Base-by-base conservation (phyloP, 2,329 filamentous ascomycete species). In the Colletotrichum falcatum region DNA sequence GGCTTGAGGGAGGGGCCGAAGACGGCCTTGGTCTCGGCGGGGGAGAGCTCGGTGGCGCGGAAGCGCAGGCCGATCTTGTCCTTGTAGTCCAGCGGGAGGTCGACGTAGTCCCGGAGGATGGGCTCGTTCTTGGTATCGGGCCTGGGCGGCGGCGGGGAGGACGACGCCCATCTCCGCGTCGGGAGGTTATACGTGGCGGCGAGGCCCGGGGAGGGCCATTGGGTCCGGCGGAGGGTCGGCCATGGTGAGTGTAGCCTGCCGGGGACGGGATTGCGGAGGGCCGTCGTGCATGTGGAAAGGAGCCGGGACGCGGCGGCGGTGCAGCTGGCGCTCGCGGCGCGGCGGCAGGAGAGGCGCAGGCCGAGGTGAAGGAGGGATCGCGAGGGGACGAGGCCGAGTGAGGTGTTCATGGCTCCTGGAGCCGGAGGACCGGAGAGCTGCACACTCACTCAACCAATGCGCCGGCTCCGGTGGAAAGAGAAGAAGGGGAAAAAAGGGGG, bases 31-130 rank as follows among this genome's bases (percentile, higher is more conserved):
- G 84, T 81, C 74, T 90, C 86, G 11, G 77, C 76, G 23, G 83
- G 78, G 2, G 81, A 81, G 26, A 91, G 79, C n/a, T 88, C 85
- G 78, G 7, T 77, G 78, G 55, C 85, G 14, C 58, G 79, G 72
- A 91, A 91, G 0, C 81, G 78, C 7, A 92, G 82, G 1, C 90
- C 90, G 1, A 77, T 74, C 56, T 83, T 81, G 76, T 91, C 89
- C 55, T 82, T 81, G 76, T 91, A 91, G 65, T 84, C 81, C 28
- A 80, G 80, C 0, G 89, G 89, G n/a, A 91, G 79, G 61, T 89
- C 82, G 66, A 86, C 83, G 76, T 90, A 91, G 72, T 85, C 79
- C n/a, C 81, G 85, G 69, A 88, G 80, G 61, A 85, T 75, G 39
- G 63, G 48, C 14, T 61, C 51, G 18, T 44, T 44, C 42, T 44